Conservation (phyloP, 2,329 filamentous ascomycete species). For the Pseudogymnoascus sp. region DNA sequence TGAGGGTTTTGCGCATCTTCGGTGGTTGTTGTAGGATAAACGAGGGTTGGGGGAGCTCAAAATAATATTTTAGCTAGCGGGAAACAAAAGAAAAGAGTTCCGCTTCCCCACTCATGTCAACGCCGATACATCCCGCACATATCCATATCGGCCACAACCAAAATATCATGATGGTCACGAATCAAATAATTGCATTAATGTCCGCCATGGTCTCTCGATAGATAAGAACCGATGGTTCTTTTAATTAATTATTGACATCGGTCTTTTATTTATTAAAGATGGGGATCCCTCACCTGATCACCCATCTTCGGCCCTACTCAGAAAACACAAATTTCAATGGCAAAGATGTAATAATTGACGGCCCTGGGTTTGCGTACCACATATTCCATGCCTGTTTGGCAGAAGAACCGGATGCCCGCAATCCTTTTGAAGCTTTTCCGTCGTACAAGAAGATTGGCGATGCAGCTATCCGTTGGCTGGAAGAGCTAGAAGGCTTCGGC, state of each 20-base stretch:
- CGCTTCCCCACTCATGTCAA: conserved; percentile 7
- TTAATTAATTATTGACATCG: neutral
- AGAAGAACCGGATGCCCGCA: conserved; percentile 31
- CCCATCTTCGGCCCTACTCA: conserved; percentile 47
- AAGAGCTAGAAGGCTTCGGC: conserved; percentile 46
- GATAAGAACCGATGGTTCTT: neutral
- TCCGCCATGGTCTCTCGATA: neutral
- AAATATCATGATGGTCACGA: neutral
- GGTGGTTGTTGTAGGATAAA: conserved; percentile 11
- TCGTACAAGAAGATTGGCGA: conserved; percentile 57
- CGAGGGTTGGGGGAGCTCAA: conserved; percentile 6
- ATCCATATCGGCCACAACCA: neutral
- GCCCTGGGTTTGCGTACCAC: conserved; percentile 70
- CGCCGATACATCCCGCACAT: conserved; percentile 1
- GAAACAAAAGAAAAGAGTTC: conserved; percentile 3
- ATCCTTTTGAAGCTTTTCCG: conserved; percentile 46
- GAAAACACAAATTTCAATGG: conserved; percentile 35
- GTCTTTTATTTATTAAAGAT: conserved; percentile 32
- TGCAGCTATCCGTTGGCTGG: conserved; percentile 55
- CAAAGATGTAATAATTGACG: conserved; percentile 57
- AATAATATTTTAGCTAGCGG: conserved; percentile 11
- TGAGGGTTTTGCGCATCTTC: conserved; percentile 58
- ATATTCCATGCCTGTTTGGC: conserved; percentile 53
- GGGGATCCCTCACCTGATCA: conserved; percentile 54
- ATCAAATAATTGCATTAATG: neutral